Base-by-base conservation (phyloP, 1,284 basidiomycete species). In the Ustilago shanxiensis region DNA sequence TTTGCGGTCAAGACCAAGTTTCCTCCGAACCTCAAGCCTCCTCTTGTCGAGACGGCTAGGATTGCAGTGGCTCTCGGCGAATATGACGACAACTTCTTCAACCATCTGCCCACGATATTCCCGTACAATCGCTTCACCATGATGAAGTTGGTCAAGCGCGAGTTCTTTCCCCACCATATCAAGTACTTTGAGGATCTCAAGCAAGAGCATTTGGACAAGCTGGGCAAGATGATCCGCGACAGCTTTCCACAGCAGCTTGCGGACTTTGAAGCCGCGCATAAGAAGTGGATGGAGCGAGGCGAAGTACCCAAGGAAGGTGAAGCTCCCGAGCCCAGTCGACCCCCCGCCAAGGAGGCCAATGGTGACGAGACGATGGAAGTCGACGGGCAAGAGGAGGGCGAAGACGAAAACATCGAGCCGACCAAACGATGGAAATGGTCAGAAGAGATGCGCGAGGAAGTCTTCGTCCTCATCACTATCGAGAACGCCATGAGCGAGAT, bases 71-170 rank as follows among this genome's bases (percentile, higher is more conserved):
- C 90, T 59, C 89, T 94, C 39, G 93, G 91, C 85, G 93, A 95
- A 85, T 96, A 95, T 87, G 92, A 94, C 80, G 93, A 95, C 22
- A 91, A 93, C 83, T 96, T 95, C 85, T 96, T 96, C 88, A 92
- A 91, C 81, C 88, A 92, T 41, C 92, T 97, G 90, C 94, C 95
- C 0, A 89, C 88, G 31, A 87, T 96, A 49, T 95, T 97, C 83
- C 94, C 94, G 0, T 96, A 96, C 85, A 97, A 97, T 87, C 92
- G 93, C 79, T 96, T 93, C 86, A 88, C 88, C 5, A 84, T 88
- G 79, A 83, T 79, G 76, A 86, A 86, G 68, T 63, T 85, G 45
- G 80, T 79, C 51, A 85, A 83, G 62, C 74, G 84, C 31, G 83
- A 86, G 53, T 82, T 83, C 54, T 84, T 82, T 54, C 70, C 74